Conservation (phyloP, 257 asterid species). For the Linderniella brevidens region DNA sequence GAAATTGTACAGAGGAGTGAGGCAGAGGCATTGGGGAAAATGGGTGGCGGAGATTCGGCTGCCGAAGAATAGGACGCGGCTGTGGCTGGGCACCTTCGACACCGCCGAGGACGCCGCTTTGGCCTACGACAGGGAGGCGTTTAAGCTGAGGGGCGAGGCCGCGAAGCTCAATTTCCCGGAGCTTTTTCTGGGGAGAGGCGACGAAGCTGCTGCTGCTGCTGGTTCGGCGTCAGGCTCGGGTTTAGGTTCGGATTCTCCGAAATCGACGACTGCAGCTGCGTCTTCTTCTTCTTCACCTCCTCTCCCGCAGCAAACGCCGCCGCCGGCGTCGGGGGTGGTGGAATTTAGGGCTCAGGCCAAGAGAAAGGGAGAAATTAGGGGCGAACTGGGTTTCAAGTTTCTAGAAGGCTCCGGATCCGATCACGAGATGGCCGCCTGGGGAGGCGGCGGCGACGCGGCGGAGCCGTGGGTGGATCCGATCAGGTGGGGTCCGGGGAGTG, state of each 20-base stretch:
- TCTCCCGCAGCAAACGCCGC: no score
- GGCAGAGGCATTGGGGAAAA: slow-evolving; percentile 47
- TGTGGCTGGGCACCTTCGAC: slow-evolving; percentile 39
- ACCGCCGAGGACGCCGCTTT: slow-evolving; percentile 31
- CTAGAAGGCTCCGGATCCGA: no score
- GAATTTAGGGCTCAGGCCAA: no score
- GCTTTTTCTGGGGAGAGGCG: not conserved
- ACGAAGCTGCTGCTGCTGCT: not conserved
- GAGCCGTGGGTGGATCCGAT: no score
- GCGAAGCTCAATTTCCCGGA: slow-evolving; percentile 33
- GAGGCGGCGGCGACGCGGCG: no score
- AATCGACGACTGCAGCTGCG: no score
- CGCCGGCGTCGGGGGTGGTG: no score
- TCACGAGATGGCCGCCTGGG: no score
- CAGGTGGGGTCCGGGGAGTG: no score
- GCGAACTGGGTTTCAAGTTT: no score
- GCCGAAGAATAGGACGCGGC: slow-evolving; percentile 28
- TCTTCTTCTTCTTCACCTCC: no score
- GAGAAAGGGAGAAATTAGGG: no score
- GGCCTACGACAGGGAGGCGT: slow-evolving; percentile 38
- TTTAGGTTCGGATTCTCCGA: not conserved
- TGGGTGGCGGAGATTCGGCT: slow-evolving; percentile 51
- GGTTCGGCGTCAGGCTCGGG: not conserved
- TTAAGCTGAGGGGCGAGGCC: slow-evolving; percentile 23
- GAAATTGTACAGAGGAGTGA: slow-evolving; percentile 29